phyloP scores from a whole-genome alignment of 2,329 filamentous ascomycete genomes.

The Phaeosphaeriaceae sp. region DNA sequence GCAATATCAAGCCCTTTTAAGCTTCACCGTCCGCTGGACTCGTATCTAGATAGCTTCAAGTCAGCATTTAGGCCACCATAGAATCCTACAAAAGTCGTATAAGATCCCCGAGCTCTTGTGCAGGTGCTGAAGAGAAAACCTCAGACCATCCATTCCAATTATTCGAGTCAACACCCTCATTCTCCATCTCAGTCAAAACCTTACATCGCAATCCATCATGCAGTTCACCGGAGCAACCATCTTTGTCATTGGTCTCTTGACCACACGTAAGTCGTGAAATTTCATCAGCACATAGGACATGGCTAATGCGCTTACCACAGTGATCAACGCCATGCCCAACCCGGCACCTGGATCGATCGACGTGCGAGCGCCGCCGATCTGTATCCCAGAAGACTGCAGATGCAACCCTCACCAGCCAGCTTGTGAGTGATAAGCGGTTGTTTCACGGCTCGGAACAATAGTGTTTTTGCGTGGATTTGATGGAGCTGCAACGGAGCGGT shows the following conservation, averaged over 20 bases:
- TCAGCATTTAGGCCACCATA: background rate
- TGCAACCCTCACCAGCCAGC: background rate
- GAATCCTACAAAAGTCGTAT: background rate
- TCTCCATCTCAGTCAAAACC: background rate
- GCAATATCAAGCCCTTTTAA: background rate
- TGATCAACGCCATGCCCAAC: background rate
- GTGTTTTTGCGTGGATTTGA: background rate
- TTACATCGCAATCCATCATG: background rate
- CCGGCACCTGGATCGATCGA: background rate
- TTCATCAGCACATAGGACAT: background rate
- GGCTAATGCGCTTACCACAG: background rate
- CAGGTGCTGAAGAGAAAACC: background rate
- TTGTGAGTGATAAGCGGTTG: background rate
- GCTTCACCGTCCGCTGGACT: background rate
- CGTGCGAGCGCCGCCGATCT: background rate
- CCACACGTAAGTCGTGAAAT: background rate
- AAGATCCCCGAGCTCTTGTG: background rate
- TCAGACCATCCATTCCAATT: too few species aligned
- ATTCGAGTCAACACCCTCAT: background rate
- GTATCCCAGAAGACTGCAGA: background rate
- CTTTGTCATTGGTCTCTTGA: background rate
- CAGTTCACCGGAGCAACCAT: background rate
- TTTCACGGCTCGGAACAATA: background rate
- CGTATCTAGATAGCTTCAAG: background rate
- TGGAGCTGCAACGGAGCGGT: background rate